Evolutionary conservation across 768 basidiomycete species (phyloP).

Genomic region (Leccinellum rugosiceps): DNA sequence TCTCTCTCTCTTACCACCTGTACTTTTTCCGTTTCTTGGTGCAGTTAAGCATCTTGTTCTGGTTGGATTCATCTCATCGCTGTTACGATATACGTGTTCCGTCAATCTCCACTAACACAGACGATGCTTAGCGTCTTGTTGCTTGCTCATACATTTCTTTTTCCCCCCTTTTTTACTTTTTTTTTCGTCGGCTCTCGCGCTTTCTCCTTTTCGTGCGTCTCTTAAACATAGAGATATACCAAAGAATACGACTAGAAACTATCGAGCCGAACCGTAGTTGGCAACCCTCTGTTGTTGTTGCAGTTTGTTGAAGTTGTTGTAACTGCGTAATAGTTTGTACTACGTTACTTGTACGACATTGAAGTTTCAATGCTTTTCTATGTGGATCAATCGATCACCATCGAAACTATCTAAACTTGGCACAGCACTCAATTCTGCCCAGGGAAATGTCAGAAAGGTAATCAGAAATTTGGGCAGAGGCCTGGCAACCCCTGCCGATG

Average conservation of each 20-base stretch:
- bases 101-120: constrained; percentile 6
- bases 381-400: no score
- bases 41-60: background rate
- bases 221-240: constrained; percentile 24
- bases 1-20: background rate
- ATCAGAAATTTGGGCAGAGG: no score
- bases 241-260: constrained; percentile 16
- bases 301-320: background rate
- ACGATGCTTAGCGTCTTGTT: constrained; percentile 3
- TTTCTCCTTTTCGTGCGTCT: background rate
- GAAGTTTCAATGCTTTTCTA: background rate
- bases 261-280: background rate
- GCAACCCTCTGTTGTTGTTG: background rate
- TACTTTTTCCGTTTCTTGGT: background rate
- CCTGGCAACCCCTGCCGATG: no score
- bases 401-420: no score
- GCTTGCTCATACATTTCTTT: background rate
- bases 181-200: background rate
- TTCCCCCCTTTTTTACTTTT: background rate
- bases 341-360: background rate
- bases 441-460: no score
- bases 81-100: constrained; percentile 1
- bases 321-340: background rate
- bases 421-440: no score
- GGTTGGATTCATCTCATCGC: constrained; percentile 9